Evolutionary conservation across 2,329 filamentous ascomycete genomes (phyloP).

Genomic region (Pseudopyricularia javanii): DNA sequence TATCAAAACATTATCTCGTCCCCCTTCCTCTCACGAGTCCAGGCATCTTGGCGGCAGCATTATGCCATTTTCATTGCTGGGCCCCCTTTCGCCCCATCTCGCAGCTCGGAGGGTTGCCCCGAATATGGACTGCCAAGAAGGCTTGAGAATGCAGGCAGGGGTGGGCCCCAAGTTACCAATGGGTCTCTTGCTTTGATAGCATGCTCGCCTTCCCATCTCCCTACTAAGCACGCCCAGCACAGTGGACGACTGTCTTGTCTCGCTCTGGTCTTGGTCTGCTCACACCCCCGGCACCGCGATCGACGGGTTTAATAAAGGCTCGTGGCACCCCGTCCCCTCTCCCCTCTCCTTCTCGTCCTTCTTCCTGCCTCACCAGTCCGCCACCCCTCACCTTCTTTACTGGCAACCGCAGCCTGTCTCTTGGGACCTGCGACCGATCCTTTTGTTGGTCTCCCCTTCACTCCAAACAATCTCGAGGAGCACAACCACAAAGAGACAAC

Average conservation of each 20-base stretch:
- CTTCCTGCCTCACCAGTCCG: not conserved
- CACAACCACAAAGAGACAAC: not conserved
- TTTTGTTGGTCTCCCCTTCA: not conserved
- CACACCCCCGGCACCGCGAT: not conserved
- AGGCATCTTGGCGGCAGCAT: not conserved
- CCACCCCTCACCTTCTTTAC: not conserved
- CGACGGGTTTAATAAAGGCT: not conserved
- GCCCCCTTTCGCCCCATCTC: not conserved
- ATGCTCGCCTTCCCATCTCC: not conserved
- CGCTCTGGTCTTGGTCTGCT: no score
- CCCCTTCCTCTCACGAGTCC: not conserved
- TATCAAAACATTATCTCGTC: not conserved
- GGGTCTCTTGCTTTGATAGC: not conserved
- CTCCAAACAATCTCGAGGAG: not conserved
- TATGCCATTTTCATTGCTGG: not conserved
- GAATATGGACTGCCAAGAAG: slow-evolving; percentile 1
- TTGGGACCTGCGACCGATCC: not conserved
- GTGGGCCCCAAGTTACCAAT: not conserved
- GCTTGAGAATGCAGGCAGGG: not conserved
- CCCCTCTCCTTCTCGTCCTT: not conserved
- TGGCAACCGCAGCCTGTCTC: not conserved
- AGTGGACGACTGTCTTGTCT: no score
- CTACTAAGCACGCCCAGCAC: no score
- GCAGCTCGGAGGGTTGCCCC: slow-evolving; percentile 1
- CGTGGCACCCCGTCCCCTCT: not conserved